Base-by-base conservation (phyloP, 1,284 basidiomycete genomes). In the Trametes polyzona region DNA sequence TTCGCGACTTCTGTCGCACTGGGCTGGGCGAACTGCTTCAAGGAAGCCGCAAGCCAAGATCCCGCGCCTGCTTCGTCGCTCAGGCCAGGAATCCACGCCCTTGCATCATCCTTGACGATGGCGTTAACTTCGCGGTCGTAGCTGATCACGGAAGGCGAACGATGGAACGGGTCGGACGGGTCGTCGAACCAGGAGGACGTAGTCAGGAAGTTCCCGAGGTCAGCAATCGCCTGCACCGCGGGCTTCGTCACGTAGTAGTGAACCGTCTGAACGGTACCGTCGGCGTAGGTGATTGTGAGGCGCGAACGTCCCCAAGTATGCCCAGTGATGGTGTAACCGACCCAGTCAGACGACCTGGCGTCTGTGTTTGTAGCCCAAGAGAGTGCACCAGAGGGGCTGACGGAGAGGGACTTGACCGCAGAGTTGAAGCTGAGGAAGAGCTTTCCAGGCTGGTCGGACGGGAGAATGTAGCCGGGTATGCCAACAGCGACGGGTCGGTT, bases 51-150 rank as follows among this genome's bases (percentile, higher is more conserved):
- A 14, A 85, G 67, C 81, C 82, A 84, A 19, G 80, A 82, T 6
- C 81, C 82, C 4, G 82, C 82, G 29, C 83, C 83, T 27, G 79
- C 83, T 67, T 85, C 83, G 63, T 85, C 82, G 52, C 80, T 83
- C 52, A 84, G 64, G 0, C 83, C 83, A 21, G 81, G 78, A 51
- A 84, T 84, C 82, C 81, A 84, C 8, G 81, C 81, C 37, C 83
- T 70, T 24, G 70, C 69, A 57, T 75, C 73, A 60, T 84, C 76
- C 61, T 68, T 73, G 1, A 85, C 82, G 0, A 76, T 55, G 3
- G 77, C 78, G 57, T 83, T 79, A 0, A 78, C 79, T 56, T 79
- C 72, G 6, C 82, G 73, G 62, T 84, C 83, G 59, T 83, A 85
- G 58, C 76, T 81, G 58, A 84, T 83, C 16, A 84, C 79, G 0